Conservation (phyloP, 352 stramenopile genomes). For the Pythium phragmitis region DNA sequence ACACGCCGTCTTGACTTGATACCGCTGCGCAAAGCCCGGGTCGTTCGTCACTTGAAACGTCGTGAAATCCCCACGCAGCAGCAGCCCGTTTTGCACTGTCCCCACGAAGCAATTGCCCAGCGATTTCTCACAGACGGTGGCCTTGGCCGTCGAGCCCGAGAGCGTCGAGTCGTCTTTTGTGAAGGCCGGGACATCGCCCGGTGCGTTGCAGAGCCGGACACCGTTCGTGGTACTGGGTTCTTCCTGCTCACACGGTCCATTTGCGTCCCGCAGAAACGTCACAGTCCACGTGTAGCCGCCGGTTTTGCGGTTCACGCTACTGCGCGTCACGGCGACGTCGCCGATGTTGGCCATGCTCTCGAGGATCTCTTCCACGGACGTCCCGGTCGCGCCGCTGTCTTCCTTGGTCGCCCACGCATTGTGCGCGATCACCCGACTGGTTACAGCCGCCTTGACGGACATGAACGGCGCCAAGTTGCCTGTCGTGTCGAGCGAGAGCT, state of each 20-base stretch:
- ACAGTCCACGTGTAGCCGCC: constrained; percentile 95
- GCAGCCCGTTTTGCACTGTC: constrained; percentile 51
- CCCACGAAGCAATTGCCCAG: constrained; percentile 23
- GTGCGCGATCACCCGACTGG: constrained; percentile 86
- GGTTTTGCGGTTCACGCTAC: constrained; percentile 78
- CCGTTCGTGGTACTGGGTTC: constrained; percentile 36
- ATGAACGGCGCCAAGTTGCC: constrained; percentile 49
- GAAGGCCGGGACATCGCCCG: constrained; percentile 91
- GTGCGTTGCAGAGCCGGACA: constrained; percentile 88
- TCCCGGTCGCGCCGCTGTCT: constrained; percentile 89
- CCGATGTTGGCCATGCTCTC: constrained; percentile 93
- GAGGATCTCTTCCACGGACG: constrained; percentile 95
- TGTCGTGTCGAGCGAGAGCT: constrained; percentile 84
- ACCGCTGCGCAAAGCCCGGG: constrained; percentile 48
- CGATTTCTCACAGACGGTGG: constrained; percentile 33
- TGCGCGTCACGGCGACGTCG: constrained; percentile 90
- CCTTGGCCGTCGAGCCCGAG: constrained; percentile 33
- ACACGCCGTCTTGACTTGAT: constrained; percentile 39
- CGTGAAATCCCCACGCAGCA: constrained; percentile 89
- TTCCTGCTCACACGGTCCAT: constrained; percentile 59
- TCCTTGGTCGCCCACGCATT: constrained; percentile 90
- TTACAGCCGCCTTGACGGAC: constrained; percentile 53
- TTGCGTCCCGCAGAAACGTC: constrained; percentile 90
- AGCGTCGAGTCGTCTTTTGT: constrained; percentile 27
- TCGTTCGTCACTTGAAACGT: constrained; percentile 84